Evolutionary conservation across 495 filamentous ascomycete genomes (phyloP), one percentile per base, ranked within the genome.

Genomic region (Penicillium robsamsonii): DNA sequence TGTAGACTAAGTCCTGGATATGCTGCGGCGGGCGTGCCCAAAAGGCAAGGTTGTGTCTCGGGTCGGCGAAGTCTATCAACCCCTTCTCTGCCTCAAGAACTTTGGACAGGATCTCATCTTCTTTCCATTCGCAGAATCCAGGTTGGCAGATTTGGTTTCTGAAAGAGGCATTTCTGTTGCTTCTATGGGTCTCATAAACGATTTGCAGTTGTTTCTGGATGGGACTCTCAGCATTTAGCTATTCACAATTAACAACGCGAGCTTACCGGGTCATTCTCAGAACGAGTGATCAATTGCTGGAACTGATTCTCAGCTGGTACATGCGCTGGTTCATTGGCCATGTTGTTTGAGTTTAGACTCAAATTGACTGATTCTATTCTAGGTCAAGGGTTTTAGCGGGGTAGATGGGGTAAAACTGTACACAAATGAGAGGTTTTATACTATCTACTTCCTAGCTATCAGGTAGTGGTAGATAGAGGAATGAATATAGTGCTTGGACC

Each of bases 21-120:
- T 85, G 79, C 46, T 79, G 68, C 12, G 92, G 87, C 13, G 93
- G 93, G 7, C 92, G 81, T 24, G 88, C 90, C 89, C 90, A 96
- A 66, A 96, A 87, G 0, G 87, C 87, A 12, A 97, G 75, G 64
- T 91, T 96, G 61, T 96, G 75, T 38, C 92, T 79, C 15, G 83
- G 80, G 62, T 97, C 92, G 17, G 74, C 53, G 66, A 86, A 90
- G 13, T 55, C 46, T 2, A 76, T 56, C 83, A 77, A 55, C 78
- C 75, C 41, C 17, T 60, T 45, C 37, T 53, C 42, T 57, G 68
- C 47, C 45, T 55, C 57, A 7, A 67, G 57, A 29, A 97, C 69
- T 50, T 86, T 85, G 12, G 82, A 70, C 4, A 98, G 76, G 41
- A 90, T 85, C 1, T 84, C 84, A 62, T 98, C 94, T 42, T 91